Base-by-base conservation (phyloP, 106 monocot genomes). In the Amphibolis antarctica region DNA sequence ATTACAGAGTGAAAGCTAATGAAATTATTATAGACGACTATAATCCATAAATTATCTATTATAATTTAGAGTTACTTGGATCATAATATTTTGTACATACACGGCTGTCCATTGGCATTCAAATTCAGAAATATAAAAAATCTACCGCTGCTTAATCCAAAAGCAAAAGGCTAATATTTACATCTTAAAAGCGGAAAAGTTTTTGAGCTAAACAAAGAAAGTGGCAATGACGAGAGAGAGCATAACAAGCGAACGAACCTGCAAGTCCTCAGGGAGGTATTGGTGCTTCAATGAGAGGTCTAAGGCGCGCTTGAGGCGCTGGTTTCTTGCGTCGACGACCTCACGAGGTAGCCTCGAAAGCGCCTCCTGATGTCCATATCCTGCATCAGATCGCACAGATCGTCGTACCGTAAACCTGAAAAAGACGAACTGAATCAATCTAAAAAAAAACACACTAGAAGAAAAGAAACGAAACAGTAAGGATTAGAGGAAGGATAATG, bases 241-340 rank as follows among this genome's bases (percentile, higher is more conserved):
- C n/a, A n/a, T n/a, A n/a, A n/a, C 24, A 45, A 17, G 44, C 17
- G 20, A 26, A 79, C 12, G 7, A 61, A 74, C 98, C 91, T 91
- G 91, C 58, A 91, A n/a, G 5, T 91, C 78, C 46, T 87, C 62
- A 9, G 80, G 66, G 10, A 98, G 71, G 70, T 98, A 98, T 64
- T 91, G 72, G 59, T 98, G 98, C 77, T 98, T 91, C 98, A 91
- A 91, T 62, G 98, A 98, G 25, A 98, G 82, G 53, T 98, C 98
- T 62, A 98, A 79, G 70, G 98, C 98, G 42, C 98, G 82, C 77
- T 98, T 98, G 53, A 98, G 82, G 30, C 98, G 76, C 80, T 98
- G 98, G 59, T 66, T 76, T 79, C 98, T 82, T 7, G 98, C 98
- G 60, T 98, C 98, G 12, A 91, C 87, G 28, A 98, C 56, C 82